A percentile compares a stretch with the other conserved stretches of the same genome.
These are phyloP conservation scores for Parafenestella ontariensis DNA, from an alignment of 2,329 filamentous ascomycete genomes.

Conservation along the genomic window DNA sequence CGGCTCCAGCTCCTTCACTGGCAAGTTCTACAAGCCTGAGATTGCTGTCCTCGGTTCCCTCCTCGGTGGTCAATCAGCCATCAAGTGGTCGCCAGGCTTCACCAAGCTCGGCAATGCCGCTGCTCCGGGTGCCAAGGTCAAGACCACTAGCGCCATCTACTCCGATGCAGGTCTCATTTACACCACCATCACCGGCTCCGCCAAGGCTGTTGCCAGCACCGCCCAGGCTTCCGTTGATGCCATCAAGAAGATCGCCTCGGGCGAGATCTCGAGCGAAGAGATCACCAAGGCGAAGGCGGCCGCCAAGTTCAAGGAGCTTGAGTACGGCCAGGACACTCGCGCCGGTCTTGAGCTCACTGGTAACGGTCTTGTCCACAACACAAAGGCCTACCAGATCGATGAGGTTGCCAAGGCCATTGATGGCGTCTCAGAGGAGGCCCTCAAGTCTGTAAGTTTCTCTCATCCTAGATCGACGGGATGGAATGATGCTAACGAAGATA, in stretches of 20 bases:
- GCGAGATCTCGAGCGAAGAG: conserved; percentile 80
- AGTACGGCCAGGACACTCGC: conserved; percentile 78
- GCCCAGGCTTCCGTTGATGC: conserved; percentile 80
- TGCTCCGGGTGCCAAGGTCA: conserved; percentile 70
- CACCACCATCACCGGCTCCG: conserved; percentile 79
- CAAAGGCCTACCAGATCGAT: conserved; percentile 83
- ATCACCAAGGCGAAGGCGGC: conserved; percentile 89
- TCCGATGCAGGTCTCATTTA: conserved; percentile 92
- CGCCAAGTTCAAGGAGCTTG: conserved; percentile 91
- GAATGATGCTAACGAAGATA: conserved; percentile 24
- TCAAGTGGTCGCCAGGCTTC: conserved; percentile 97
- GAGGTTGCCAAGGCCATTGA: conserved; percentile 81
- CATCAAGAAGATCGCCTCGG: conserved; percentile 80
- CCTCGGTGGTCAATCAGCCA: conserved; percentile 85
- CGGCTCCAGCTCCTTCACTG: conserved; percentile 77
- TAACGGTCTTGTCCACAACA: conserved; percentile 79
- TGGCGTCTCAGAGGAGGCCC: conserved; percentile 79
- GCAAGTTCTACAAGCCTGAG: conserved; percentile 84
- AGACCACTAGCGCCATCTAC: conserved; percentile 82
- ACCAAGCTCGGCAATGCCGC: conserved; percentile 82
- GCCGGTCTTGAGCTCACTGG: conserved; percentile 84
- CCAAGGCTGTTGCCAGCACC: conserved; percentile 73
- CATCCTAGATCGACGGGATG: neutral
- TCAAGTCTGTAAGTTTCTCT: conserved; percentile 76
- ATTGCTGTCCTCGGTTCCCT: conserved; percentile 85